Percentiles rank a stretch among this genome's conserved stretches.
Conservation (phyloP, 2,329 filamentous ascomycete species). For the Gyromitra esculenta region DNA sequence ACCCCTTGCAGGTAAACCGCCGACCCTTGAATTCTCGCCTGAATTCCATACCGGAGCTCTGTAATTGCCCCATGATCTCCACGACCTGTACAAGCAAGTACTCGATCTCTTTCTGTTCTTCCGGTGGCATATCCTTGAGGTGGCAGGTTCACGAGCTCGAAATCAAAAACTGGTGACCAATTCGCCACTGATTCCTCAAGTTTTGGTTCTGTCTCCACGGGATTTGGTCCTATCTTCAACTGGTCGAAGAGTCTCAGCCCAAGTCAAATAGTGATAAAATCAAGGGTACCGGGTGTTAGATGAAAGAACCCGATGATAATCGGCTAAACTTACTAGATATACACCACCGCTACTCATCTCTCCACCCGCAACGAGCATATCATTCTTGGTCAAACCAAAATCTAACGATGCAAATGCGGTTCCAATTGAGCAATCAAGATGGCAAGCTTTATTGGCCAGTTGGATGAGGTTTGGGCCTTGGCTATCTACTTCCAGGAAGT, state of each 20-base stretch:
- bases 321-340: slow-evolving; percentile 69
- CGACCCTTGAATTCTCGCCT: slow-evolving; percentile 70
- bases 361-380: slow-evolving; percentile 82
- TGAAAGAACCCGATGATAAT: slow-evolving; percentile 32
- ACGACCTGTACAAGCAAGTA: slow-evolving; percentile 75
- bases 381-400: slow-evolving; percentile 61
- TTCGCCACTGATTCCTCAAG: slow-evolving; percentile 62
- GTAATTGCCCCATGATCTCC: slow-evolving; percentile 71
- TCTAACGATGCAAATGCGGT: slow-evolving; percentile 77
- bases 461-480: slow-evolving; percentile 66
- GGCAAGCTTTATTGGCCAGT: slow-evolving; percentile 69
- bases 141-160: slow-evolving; percentile 59
- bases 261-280: slow-evolving; percentile 49
- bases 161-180: slow-evolving; percentile 67
- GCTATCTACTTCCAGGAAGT: slow-evolving; percentile 74
- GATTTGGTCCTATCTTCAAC: slow-evolving; percentile 54
- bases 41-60: slow-evolving; percentile 75
- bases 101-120: slow-evolving; percentile 58
- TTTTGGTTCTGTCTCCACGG: slow-evolving; percentile 54
- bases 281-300: slow-evolving; percentile 30
- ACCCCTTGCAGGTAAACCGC: slow-evolving; percentile 61
- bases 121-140: slow-evolving; percentile 53
- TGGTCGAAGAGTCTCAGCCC: slow-evolving; percentile 49
- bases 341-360: slow-evolving; percentile 80
- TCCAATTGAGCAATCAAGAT: slow-evolving; percentile 77